Conservation (phyloP, 2,329 filamentous ascomycete species). For the Coniochaeta prunicola region DNA sequence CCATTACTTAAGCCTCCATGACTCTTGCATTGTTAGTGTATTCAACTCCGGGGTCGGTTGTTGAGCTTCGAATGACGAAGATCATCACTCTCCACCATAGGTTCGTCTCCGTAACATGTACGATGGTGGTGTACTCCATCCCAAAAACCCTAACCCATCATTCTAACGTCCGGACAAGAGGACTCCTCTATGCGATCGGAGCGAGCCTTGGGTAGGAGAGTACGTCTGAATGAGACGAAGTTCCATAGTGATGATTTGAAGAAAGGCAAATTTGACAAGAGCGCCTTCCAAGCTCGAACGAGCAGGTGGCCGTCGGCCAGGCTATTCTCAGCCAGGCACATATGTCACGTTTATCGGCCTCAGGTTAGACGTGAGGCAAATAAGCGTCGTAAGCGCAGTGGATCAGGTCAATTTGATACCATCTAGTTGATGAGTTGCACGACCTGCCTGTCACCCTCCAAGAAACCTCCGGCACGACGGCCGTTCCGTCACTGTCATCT, state of each 20-base stretch:
- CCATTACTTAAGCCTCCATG: too few species aligned
- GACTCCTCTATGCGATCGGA: neutral
- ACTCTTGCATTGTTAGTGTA: too few species aligned
- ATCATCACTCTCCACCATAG: too few species aligned
- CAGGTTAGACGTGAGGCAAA: neutral
- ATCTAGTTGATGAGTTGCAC: neutral
- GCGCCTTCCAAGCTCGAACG: neutral
- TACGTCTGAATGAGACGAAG: too few species aligned
- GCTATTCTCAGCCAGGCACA: neutral
- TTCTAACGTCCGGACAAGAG: too few species aligned
- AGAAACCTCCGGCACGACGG: neutral
- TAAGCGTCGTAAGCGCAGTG: constrained; percentile 1
- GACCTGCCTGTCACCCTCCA: neutral
- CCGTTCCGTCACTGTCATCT: neutral
- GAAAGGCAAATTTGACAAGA: neutral
- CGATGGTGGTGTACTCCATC: too few species aligned
- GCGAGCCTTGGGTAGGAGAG: neutral
- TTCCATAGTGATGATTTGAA: too few species aligned
- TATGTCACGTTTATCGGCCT: neutral
- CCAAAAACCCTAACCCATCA: too few species aligned
- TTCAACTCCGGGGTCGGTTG: too few species aligned
- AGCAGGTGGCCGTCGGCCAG: neutral
- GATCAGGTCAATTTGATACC: neutral
- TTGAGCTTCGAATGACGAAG: too few species aligned
- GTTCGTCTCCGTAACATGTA: too few species aligned